Percentiles rank a stretch among this genome's conserved stretches.
Conservation (phyloP, 345 rosid species). For the Melaleuca quinquenervia region DNA sequence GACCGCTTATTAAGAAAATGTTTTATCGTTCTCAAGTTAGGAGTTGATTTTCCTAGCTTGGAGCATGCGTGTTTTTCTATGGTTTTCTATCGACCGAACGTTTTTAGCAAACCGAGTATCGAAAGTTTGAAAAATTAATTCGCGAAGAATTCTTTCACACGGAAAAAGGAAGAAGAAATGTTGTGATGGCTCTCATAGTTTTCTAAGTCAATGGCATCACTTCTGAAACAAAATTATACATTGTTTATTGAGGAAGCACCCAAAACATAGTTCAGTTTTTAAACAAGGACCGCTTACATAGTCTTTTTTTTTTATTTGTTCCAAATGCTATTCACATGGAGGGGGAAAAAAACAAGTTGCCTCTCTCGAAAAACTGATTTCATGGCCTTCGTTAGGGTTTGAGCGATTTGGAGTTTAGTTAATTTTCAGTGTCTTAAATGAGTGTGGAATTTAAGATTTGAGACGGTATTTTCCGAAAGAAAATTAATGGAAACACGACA, state of each 20-base stretch:
- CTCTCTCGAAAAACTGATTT: background rate
- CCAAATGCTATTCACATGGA: background rate
- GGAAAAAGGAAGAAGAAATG: background rate
- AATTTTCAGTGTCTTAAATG: background rate
- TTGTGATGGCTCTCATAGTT: background rate
- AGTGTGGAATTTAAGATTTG: background rate
- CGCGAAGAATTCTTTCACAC: too few relatives aligned
- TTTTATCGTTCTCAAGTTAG: too few relatives aligned
- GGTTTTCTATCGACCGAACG: too few relatives aligned
- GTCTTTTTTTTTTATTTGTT: background rate
- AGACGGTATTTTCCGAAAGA: background rate
- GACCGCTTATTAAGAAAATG: too few relatives aligned
- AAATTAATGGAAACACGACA: background rate
- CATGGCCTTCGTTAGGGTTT: background rate
- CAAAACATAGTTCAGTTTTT: background rate
- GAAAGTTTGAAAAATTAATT: too few relatives aligned
- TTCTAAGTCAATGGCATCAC: background rate
- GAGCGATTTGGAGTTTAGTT: background rate
- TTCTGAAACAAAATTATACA: background rate
- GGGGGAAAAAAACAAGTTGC: background rate
- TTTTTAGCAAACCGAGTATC: too few relatives aligned
- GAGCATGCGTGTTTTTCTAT: too few relatives aligned
- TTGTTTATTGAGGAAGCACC: background rate
- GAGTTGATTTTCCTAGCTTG: too few relatives aligned
- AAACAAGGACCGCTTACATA: background rate